phyloP scores from a whole-genome alignment of 2,329 filamentous ascomycete species.

The Pseudodiploospora longispora region DNA sequence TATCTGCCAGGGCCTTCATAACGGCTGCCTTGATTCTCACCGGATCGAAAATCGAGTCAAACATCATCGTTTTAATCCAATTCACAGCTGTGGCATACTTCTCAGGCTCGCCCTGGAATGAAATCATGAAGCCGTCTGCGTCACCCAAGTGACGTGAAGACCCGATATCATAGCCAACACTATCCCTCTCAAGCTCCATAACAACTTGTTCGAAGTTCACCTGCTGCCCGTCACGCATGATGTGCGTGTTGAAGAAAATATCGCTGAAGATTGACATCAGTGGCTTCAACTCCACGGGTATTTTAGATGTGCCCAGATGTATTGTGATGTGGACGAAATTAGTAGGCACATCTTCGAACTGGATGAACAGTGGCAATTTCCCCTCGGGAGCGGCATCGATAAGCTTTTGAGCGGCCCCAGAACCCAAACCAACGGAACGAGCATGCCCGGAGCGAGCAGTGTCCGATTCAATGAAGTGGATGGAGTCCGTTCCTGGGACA shows the following conservation, averaged over 20 bases:
- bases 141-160: constrained; percentile 63
- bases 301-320: constrained; percentile 66
- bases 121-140: constrained; percentile 71
- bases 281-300: constrained; percentile 78
- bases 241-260: constrained; percentile 91
- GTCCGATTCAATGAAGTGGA: constrained; percentile 85
- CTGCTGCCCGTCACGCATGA: constrained; percentile 65
- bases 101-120: constrained; percentile 78
- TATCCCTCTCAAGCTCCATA: constrained; percentile 83
- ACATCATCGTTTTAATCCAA: constrained; percentile 82
- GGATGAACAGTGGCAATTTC: constrained; percentile 76
- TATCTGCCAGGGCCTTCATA: constrained; percentile 79
- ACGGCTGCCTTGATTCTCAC: constrained; percentile 55
- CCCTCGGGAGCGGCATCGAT: constrained; percentile 60
- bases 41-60: constrained; percentile 80
- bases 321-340: constrained; percentile 85
- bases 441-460: constrained; percentile 79
- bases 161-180: constrained; percentile 71
- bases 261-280: constrained; percentile 77
- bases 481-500: constrained; percentile 80
- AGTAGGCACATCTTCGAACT: constrained; percentile 89
- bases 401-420: constrained; percentile 64
- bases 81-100: constrained; percentile 77
- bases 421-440: constrained; percentile 55
- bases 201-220: constrained; percentile 90